Base-by-base conservation (phyloP, 495 filamentous ascomycete species). In the Podospora tetraspora region DNA sequence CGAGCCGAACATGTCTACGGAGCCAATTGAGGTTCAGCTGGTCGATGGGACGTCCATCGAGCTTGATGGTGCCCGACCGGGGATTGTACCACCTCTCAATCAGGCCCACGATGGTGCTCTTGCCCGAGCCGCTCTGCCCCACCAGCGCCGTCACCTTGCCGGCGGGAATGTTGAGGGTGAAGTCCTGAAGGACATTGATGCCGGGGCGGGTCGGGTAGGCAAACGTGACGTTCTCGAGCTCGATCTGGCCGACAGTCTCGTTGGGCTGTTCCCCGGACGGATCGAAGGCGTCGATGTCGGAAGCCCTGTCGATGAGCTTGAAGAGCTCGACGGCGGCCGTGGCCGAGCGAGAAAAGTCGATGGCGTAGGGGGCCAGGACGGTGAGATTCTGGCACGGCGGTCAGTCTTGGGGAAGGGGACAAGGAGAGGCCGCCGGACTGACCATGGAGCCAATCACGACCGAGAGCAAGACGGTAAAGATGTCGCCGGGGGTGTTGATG, bases 51-150 rank as follows among this genome's bases (percentile, higher is more conserved):
- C 90, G 87, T 2, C 91, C 93, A 73, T 97, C 94, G 21, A 97
- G 81, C 32, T 88, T 81, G 9, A 97, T 87, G 37, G 86, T 77
- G 34, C 93, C 93, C 56, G 82, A 84, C 29, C 93, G 88, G 12
- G 94, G 92, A 67, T 91, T 85, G 74, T 97, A 97, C 76, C 96
- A 97, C 23, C 94, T 85, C 78, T 97, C 93, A 19, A 97, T 87
- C 9, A 98, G 80, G 7, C 92, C 93, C 24, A 98, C 89, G 21
- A 97, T 90, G 2, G 93, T 97, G 75, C 88, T 92, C 79, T 98
- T 98, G 66, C 94, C 90, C 59, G 91, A 74, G 13, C 74, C 74
- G 34, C 69, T 72, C 63, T 66, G 68, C 3, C 73, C 88, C 27
- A 95, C 92, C 58, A 98, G 79, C 8, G 93, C 92, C 25, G 91